Evolutionary conservation across 306 rosid species (phyloP).

Genomic region (Pyrus bretschneideri): DNA sequence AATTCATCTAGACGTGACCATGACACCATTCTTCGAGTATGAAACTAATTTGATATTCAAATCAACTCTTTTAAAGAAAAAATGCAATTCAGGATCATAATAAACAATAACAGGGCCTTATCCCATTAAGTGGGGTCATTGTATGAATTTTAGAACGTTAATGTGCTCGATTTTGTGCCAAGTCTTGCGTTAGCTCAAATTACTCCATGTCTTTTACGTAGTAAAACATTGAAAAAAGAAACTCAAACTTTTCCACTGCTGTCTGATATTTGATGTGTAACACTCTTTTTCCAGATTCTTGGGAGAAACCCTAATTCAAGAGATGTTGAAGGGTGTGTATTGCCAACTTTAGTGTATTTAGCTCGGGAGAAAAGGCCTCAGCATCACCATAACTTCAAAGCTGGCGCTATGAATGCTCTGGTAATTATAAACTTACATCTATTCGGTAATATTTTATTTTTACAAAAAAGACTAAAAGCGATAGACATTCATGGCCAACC

Average conservation of each 20-base stretch:
- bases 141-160: too few species aligned
- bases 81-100: slow-evolving; percentile 6
- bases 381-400: slow-evolving; percentile 65
- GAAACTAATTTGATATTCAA: background rate
- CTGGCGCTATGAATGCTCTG: slow-evolving; percentile 92
- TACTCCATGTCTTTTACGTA: too few species aligned
- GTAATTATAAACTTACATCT: slow-evolving; percentile 16
- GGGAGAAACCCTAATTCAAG: slow-evolving; percentile 38
- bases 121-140: too few species aligned
- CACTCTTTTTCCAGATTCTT: slow-evolving; percentile 29
- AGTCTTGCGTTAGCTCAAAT: too few species aligned
- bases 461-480: too few species aligned
- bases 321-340: slow-evolving; percentile 41
- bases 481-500: too few species aligned
- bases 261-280: background rate
- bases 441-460: too few species aligned
- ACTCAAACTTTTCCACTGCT: too few species aligned
- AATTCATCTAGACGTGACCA: slow-evolving; percentile 61
- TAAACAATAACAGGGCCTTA: too few species aligned
- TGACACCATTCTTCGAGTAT: slow-evolving; percentile 61
- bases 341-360: slow-evolving; percentile 74
- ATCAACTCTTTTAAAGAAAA: too few species aligned
- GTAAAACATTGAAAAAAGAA: too few species aligned
- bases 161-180: too few species aligned
- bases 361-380: slow-evolving; percentile 85